Evolutionary conservation across 139 green algal genomes (phyloP), one percentile per base, ranked within the genome.

Genomic region (Tetraselmis chui): DNA sequence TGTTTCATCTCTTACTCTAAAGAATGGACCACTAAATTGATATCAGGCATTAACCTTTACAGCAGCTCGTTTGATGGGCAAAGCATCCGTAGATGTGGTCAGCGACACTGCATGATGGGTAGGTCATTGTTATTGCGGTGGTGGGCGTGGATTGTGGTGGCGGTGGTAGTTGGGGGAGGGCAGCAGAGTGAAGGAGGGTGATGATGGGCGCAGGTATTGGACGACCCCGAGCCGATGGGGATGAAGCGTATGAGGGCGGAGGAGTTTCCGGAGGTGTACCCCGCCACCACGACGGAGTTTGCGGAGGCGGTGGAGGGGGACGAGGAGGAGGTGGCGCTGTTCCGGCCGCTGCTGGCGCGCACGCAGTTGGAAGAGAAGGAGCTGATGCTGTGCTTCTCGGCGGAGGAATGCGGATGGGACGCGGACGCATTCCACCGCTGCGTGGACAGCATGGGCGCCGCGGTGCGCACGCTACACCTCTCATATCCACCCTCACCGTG

Each of bases 311-410:
- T 95, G 67, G 30, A 83, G 2, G 84, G 81, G 0, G 92, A 96
- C 80, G 76, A 83, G 59, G n/a, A 32, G 0, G 83, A 89, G 2
- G 77, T 91, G 26, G 79, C 79, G 22, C 23, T 85, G 22, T 31
- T 95, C 28, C 84, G 92, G 45, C 92, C 89, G 1, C 80, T 96
- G 67, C 86, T 96, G 30, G 89, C 89, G 1, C 79, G 85, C 30
- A 96, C 92, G 24, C 91, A 91, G 75, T 85, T 96, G 30, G 88
- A 67, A 18, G 45, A 95, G 81, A 85, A 27, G 2, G 29, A 59
- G 75, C 82, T 86, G 0, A 83, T 95, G 23, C 83, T 81, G 85
- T 87, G 45, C 45, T 67, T 25, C 45, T 67, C 45, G 11, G 45
- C 45, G 45, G 45, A 67, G 45, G 45, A 67, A 18, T 67, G 45